These are phyloP conservation scores for Dovyalis caffra DNA, from an alignment of 345 rosid genomes.

Conservation along the genomic window DNA sequence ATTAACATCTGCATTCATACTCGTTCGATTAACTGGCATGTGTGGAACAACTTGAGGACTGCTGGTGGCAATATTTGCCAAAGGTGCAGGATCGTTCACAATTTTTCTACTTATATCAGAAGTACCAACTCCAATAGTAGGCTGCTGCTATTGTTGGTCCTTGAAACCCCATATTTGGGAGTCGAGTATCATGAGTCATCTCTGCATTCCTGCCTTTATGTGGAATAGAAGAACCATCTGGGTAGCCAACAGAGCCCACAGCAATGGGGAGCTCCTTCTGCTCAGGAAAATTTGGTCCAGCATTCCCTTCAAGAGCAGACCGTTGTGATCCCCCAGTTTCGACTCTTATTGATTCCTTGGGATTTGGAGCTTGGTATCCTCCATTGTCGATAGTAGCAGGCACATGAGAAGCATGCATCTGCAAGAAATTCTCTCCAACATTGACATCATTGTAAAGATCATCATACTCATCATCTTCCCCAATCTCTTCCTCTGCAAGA, in stretches of 20 bases:
- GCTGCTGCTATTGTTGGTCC: constrained; percentile 42
- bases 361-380: constrained; percentile 32
- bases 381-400: constrained; percentile 33
- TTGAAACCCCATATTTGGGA: too few relatives aligned
- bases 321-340: constrained; percentile 39
- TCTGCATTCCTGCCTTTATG: constrained; percentile 38
- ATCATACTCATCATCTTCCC: constrained; percentile 72
- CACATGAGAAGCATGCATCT: constrained; percentile 24
- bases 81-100: constrained; percentile 42
- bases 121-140: constrained; percentile 27
- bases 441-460: constrained; percentile 82
- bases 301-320: constrained; percentile 34
- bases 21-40: constrained; percentile 51
- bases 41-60: constrained; percentile 52
- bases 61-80: constrained; percentile 42
- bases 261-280: constrained; percentile 28
- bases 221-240: constrained; percentile 41
- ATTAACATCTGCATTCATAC: constrained; percentile 28
- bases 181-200: constrained; percentile 41
- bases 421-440: constrained; percentile 76
- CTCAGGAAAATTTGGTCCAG: constrained; percentile 27
- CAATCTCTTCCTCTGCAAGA: constrained; percentile 59
- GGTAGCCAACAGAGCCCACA: constrained; percentile 45
- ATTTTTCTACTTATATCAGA: constrained; percentile 46
- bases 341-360: constrained; percentile 36